phyloP scores from a whole-genome alignment of 2,329 filamentous ascomycete species.

The Stenocarpella maydis region DNA sequence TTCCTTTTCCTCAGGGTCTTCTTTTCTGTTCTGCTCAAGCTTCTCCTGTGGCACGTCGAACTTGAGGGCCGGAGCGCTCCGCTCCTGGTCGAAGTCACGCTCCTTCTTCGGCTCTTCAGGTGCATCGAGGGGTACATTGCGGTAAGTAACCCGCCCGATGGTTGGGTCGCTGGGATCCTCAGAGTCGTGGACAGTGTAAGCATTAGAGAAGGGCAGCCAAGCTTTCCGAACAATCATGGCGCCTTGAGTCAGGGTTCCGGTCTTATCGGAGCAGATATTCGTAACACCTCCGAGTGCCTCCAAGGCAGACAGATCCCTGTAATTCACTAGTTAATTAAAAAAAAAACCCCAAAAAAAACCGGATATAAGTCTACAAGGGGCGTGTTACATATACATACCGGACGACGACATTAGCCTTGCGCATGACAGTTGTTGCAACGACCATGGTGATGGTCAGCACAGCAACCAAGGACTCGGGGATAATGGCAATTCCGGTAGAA shows the following conservation, averaged over 20 bases:
- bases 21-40: conserved; percentile 49
- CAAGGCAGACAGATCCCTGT: conserved; percentile 67
- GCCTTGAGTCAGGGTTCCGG: conserved; percentile 73
- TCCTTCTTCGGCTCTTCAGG: conserved; percentile 50
- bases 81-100: conserved; percentile 66
- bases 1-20: conserved; percentile 46
- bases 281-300: conserved; percentile 76
- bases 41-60: conserved; percentile 70
- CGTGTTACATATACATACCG: conserved; percentile 52
- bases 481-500: conserved; percentile 69
- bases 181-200: conserved; percentile 68
- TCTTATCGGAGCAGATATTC: conserved; percentile 79
- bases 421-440: conserved; percentile 71
- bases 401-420: conserved; percentile 70
- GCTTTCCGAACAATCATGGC: conserved; percentile 75
- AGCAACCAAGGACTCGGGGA: conserved; percentile 72
- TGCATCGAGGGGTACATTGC: conserved; percentile 48
- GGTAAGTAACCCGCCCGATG: conserved; percentile 60
- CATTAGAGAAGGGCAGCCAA: conserved; percentile 66
- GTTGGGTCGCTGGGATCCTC: conserved; percentile 69
- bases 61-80: conserved; percentile 66
- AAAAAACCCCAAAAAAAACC: too few relatives aligned
- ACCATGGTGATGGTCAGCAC: conserved; percentile 77
- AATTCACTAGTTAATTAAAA: conserved; percentile 14
- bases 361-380: neutral